A percentile compares a stretch with the other conserved stretches of the same genome.
Evolutionary conservation across 2,329 filamentous ascomycete genomes (phyloP).

Genomic region (Ceratocystis lukuohia): DNA sequence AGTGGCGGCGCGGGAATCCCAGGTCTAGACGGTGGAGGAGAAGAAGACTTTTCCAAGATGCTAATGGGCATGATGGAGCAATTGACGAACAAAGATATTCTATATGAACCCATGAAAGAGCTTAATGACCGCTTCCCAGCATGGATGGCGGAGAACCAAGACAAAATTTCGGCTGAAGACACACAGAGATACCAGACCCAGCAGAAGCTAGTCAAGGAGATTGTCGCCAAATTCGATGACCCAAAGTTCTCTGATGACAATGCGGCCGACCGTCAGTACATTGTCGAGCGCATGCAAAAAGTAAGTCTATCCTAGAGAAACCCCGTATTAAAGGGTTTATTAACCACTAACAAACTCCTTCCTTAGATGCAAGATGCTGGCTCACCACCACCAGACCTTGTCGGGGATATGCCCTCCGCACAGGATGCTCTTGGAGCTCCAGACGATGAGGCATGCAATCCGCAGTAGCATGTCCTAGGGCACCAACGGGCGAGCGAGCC

Average conservation of each 20-base stretch:
- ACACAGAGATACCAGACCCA: constrained; percentile 71
- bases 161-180: constrained; percentile 54
- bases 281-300: constrained; percentile 96
- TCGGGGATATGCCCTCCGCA: constrained; percentile 76
- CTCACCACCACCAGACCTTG: constrained; percentile 76
- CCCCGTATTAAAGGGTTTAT: no score
- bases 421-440: constrained; percentile 54
- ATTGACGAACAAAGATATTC: constrained; percentile 91
- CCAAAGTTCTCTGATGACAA: constrained; percentile 71
- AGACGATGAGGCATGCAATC: constrained; percentile 46
- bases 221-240: constrained; percentile 79
- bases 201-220: constrained; percentile 64
- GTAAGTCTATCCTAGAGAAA: constrained; percentile 35
- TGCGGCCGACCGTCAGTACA: constrained; percentile 69
- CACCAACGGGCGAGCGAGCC: neutral
- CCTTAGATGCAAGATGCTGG: constrained; percentile 92
- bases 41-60: constrained; percentile 89
- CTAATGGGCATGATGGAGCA: constrained; percentile 98
- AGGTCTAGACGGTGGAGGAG: constrained; percentile 34
- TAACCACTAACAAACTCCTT: neutral
- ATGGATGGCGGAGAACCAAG: constrained; percentile 71
- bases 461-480: constrained; percentile 35
- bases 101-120: constrained; percentile 99
- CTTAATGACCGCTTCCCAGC: constrained; percentile 79
- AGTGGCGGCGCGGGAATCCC: constrained; percentile 35